Percentiles rank a stretch among this genome's conserved stretches.
These are phyloP conservation scores for Wickerhamiella azymoides DNA, from an alignment of 805 yeast species.

Conservation along the genomic window DNA sequence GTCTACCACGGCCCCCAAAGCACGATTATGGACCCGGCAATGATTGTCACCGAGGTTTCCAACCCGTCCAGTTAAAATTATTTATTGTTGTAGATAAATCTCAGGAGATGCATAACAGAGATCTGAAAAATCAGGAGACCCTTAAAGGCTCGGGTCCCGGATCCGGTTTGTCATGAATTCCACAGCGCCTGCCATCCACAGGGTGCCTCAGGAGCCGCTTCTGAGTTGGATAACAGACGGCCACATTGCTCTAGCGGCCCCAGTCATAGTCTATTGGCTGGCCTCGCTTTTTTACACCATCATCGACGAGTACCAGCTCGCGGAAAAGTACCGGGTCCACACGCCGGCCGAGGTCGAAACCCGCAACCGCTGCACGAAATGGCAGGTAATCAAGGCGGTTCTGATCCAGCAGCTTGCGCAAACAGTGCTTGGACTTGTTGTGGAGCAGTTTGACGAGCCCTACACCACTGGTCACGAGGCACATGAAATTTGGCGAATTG, in stretches of 20 bases:
- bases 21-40: conserved; percentile 17
- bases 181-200: conserved; percentile 8
- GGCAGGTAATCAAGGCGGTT: conserved; percentile 69
- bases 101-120: too few species aligned
- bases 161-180: conserved; percentile 2
- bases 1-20: conserved; percentile 18
- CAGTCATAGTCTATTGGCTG: conserved; percentile 75
- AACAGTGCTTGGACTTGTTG: conserved; percentile 47
- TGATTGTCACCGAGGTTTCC: neutral
- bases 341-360: conserved; percentile 71
- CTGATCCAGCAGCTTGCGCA: conserved; percentile 75
- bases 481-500: conserved; percentile 34
- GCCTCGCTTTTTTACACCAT: conserved; percentile 61
- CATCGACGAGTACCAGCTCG: conserved; percentile 58
- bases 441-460: conserved; percentile 41
- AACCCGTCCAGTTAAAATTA: neutral
- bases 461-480: conserved; percentile 37
- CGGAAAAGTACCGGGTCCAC: conserved; percentile 78
- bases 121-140: too few species aligned
- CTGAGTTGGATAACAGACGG: conserved; percentile 58
- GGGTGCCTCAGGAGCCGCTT: conserved; percentile 23
- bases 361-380: conserved; percentile 59
- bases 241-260: conserved; percentile 53
- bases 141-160: too few species aligned
- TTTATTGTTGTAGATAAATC: neutral